phyloP scores from a whole-genome alignment of 768 basidiomycete genomes.

The Boletellus ananiceps region DNA sequence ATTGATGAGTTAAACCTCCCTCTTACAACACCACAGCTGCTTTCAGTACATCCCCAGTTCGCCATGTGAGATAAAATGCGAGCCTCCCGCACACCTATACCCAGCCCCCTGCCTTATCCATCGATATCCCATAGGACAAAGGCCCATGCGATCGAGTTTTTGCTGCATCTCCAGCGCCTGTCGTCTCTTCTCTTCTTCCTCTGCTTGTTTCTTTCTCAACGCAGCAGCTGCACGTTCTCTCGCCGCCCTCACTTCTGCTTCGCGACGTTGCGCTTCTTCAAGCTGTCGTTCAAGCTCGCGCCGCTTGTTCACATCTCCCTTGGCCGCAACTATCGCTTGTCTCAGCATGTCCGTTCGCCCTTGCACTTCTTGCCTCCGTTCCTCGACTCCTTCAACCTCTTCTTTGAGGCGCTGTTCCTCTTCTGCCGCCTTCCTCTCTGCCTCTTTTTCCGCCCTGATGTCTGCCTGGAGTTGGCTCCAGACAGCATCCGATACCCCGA shows the following conservation, averaged over 20 bases:
- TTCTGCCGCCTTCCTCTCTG: conserved; percentile 15
- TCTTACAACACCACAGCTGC: no score
- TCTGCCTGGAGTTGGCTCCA: conserved; percentile 49
- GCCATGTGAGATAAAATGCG: conserved; percentile 35
- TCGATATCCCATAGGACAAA: conserved; percentile 41
- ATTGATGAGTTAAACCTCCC: no score
- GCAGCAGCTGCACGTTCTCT: conserved; percentile 25
- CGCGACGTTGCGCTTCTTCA: conserved; percentile 28
- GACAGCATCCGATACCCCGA: conserved; percentile 48
- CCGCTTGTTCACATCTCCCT: conserved; percentile 14
- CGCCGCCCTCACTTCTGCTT: conserved; percentile 23
- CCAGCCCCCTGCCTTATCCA: conserved; percentile 42
- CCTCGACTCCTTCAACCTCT: conserved; percentile 14
- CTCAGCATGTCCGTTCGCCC: conserved; percentile 1
- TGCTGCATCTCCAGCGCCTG: conserved; percentile 35
- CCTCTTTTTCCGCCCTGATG: conserved; percentile 25
- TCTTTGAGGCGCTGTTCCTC: conserved; percentile 18
- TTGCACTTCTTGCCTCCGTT: conserved; percentile 6
- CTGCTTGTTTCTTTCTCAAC: conserved; percentile 30
- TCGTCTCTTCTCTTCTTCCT: conserved; percentile 35
- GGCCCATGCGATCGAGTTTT: conserved; percentile 44
- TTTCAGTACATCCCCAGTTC: conserved; percentile 4
- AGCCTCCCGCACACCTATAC: conserved; percentile 46
- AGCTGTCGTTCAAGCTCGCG: conserved; percentile 26
- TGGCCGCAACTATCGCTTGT: conserved; percentile 19